Evolutionary conservation across 192 early-diverging fungal species (phyloP), one percentile per base, ranked within the genome.

Genomic region (Linderina pennispora): DNA sequence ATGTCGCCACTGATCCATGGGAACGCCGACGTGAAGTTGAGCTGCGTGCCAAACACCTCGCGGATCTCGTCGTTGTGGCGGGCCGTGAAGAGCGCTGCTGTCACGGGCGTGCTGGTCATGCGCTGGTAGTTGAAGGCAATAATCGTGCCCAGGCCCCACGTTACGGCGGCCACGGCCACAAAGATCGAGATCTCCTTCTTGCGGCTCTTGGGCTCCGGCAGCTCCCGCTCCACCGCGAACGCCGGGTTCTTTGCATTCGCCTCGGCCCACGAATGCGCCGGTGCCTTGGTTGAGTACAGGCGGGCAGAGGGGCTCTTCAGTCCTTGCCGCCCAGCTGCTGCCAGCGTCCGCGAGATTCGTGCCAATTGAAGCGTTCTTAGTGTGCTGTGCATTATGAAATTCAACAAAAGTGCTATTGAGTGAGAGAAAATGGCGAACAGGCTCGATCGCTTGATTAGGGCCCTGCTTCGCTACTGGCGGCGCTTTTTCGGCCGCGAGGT

Each of bases 91-190:
- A 67, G 52, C 8, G 71, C 71, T 3, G 64, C 65, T 8, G 71
- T 67, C 24, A 74, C 71, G 6, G 71, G 61, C 34, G 64, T 74
- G 54, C 64, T 74, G 34, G 59, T 74, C 60, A 67, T 66, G 26
- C 60, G 64, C 53, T 74, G 71, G 48, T 74, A 74, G 60, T 74
- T 74, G 48, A 74, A 74, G 15, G 64, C 71, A 23, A 74, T 50
- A n/a, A 63, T 36, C 14, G 55, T 45, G 41, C 71, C 71, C 21
- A 55, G 36, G 3, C 71, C 63, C 71, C 63, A 74, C 3, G 71
- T 67, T 14, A 74, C 53, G 2, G 46, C 49, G 0, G 71, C 54
- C 13, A 67, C 59, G 0, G 45, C 63, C 13, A 57, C 23, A 23
- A 73, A 73, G 32, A 73, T 52, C 1, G 35, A 55, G n/a, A 73